Percentiles rank a stretch among this genome's conserved stretches.
phyloP scores from a whole-genome alignment of 306 rosid species.

The Dalbergia cultrata region DNA sequence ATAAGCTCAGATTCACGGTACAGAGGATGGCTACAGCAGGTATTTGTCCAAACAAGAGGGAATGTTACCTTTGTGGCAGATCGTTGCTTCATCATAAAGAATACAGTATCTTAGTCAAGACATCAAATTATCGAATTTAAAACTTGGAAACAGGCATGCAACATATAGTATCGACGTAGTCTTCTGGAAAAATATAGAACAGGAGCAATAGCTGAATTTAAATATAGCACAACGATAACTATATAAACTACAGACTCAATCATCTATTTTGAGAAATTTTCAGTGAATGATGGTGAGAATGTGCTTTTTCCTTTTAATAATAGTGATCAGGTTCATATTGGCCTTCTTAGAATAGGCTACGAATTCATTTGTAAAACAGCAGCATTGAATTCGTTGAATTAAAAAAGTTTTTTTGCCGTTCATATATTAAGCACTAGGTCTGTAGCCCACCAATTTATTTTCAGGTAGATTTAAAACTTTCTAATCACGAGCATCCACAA shows the following conservation, averaged over 20 bases:
- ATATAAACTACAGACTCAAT: constrained; percentile 31
- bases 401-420: not conserved
- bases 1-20: constrained; percentile 97
- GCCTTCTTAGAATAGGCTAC: constrained; percentile 1
- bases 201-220: constrained; percentile 13
- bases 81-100: constrained; percentile 77
- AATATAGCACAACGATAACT: constrained; percentile 4
- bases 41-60: constrained; percentile 99
- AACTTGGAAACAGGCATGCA: constrained; percentile 33
- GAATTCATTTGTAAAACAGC: constrained; percentile 18
- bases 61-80: constrained; percentile 97
- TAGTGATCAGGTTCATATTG: not conserved
- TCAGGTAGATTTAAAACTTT: constrained; percentile 32
- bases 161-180: constrained; percentile 3
- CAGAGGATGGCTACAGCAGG: constrained; percentile 99
- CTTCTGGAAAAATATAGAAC: not conserved
- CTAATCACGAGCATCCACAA: not conserved
- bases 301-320: not conserved
- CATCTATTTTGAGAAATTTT: constrained; percentile 24
- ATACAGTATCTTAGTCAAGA: constrained; percentile 35
- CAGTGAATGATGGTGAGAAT: not conserved
- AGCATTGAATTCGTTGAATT: constrained; percentile 7
- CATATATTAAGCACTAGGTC: constrained; percentile 15
- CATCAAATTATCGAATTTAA: constrained; percentile 22
- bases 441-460: constrained; percentile 11